Base-by-base conservation (phyloP, 2,329 filamentous ascomycete species). In the Didymella pomorum region DNA sequence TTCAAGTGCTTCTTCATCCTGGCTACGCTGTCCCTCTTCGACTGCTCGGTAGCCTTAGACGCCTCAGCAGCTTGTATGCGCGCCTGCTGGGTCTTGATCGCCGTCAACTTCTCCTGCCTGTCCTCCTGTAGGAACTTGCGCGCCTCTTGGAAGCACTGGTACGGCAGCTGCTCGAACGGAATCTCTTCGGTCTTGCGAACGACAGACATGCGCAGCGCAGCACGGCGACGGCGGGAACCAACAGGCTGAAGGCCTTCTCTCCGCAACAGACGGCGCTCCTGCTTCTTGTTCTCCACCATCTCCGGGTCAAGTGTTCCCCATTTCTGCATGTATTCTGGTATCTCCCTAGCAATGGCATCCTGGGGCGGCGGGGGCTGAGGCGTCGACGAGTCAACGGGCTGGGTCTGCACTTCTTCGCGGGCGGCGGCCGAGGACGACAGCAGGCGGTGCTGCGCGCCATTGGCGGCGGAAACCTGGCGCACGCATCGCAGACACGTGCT, bases 101-200 rank as follows among this genome's bases (percentile, higher is more conserved):
- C 82, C 60, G 83, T 80, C 49, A 98, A 70, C 81, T 97, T 98
- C 79, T 94, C 86, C 65, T 88, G 82, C 39, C 94, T 87, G 76
- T 99, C 95, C 53, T 86, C 86, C 52, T 87, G 84, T 55, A 99
- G 82, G 47, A 98, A 79, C 75, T 92, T 91, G 63, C 93, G 87
- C 39, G 95, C 95, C 80, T 97, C 93, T 79, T 99, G 95, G 81
- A 98, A 99, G 79, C 92, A 95, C 83, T 98, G 94, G 80, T 96
- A 99, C 18, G 95, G 95, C 66, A 99, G 82, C 75, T 94, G 90
- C 81, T 97, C 92, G 74, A 99, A 97, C 25, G 93, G 92, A 48
- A 97, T 81, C 70, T 89, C 85, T 62, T 84, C 79, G 35, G 81
- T 85, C 69, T 81, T 86, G 71, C 84, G 87, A 12, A 72, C 62